These are phyloP conservation scores for Gastrodia elata DNA, from an alignment of 106 monocot species.

Conservation along the genomic window DNA sequence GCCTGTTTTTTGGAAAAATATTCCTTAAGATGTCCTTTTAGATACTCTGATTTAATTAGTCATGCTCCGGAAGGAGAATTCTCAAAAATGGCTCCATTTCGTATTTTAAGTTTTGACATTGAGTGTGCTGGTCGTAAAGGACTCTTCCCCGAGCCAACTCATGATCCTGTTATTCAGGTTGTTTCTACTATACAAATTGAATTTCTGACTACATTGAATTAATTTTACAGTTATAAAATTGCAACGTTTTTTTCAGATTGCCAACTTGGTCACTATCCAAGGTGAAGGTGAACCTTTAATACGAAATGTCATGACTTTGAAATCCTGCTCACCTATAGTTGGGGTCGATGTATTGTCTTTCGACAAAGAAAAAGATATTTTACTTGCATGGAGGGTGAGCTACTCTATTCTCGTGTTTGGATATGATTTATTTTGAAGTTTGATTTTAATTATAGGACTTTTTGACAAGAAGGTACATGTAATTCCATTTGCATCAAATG, in stretches of 20 bases:
- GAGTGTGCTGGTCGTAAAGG: slow-evolving; percentile 99
- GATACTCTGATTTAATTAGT: slow-evolving; percentile 88
- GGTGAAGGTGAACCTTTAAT: slow-evolving; percentile 75
- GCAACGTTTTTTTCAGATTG: slow-evolving; percentile 43
- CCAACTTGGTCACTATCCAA: slow-evolving; percentile 94
- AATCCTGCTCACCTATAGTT: slow-evolving; percentile 89
- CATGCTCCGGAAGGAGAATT: slow-evolving; percentile 87
- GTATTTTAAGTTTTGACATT: slow-evolving; percentile 98
- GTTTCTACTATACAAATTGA: slow-evolving; percentile 8
- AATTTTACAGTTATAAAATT: background rate
- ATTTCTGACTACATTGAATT: background rate
- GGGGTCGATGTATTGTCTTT: slow-evolving; percentile 98
- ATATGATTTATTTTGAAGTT: background rate
- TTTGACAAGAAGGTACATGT: background rate
- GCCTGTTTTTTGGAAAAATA: slow-evolving; percentile 6
- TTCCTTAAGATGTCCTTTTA: slow-evolving; percentile 32
- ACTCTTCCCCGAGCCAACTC: slow-evolving; percentile 85
- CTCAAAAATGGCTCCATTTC: slow-evolving; percentile 99
- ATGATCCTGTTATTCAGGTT: slow-evolving; percentile 99
- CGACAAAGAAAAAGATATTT: slow-evolving; percentile 73
- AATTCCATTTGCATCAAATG: background rate
- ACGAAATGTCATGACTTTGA: slow-evolving; percentile 95
- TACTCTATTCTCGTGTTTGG: background rate
- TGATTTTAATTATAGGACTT: background rate
- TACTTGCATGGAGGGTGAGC: slow-evolving; percentile 96